Conservation (phyloP, 495 filamentous ascomycete genomes). For the Hypoxylon fragiforme region DNA sequence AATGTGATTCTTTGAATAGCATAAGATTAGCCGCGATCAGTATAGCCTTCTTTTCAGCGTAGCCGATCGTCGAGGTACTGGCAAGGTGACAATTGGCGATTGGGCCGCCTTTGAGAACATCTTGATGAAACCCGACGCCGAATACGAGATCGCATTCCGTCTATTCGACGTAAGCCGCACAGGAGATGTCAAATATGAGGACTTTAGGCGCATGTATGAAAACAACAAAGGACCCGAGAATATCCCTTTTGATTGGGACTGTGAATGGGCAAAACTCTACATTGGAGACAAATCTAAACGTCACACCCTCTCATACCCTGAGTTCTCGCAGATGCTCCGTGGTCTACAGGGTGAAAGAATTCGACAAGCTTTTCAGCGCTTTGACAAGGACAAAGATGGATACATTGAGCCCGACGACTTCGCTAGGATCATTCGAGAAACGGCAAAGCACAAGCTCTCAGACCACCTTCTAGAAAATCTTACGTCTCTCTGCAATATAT, state of each 20-base stretch:
- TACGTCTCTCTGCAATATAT: constrained; percentile 93
- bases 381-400: constrained; percentile 94
- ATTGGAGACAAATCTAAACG: constrained; percentile 80
- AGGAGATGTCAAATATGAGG: constrained; percentile 82
- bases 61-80: constrained; percentile 74
- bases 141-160: constrained; percentile 98
- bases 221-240: constrained; percentile 76
- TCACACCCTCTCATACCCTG: constrained; percentile 90
- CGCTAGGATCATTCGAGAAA: constrained; percentile 92
- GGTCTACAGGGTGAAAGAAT: constrained; percentile 95
- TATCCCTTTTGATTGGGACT: constrained; percentile 96
- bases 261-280: constrained; percentile 95
- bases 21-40: constrained; percentile 95
- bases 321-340: constrained; percentile 97
- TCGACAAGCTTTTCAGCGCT: constrained; percentile 87
- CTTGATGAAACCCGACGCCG: constrained; percentile 89
- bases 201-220: constrained; percentile 79
- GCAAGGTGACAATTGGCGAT: constrained; percentile 76
- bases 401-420: constrained; percentile 96
- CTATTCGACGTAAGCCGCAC: constrained; percentile 85
- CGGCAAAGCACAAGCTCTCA: constrained; percentile 93
- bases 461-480: constrained; percentile 95
- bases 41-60: constrained; percentile 90
- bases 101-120: constrained; percentile 94
- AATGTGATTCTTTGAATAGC: constrained; percentile 54